A percentile compares a stretch with the other conserved stretches of the same genome.
phyloP scores from a whole-genome alignment of 176 grass and related monocot genomes.

The Avena eriantha region DNA sequence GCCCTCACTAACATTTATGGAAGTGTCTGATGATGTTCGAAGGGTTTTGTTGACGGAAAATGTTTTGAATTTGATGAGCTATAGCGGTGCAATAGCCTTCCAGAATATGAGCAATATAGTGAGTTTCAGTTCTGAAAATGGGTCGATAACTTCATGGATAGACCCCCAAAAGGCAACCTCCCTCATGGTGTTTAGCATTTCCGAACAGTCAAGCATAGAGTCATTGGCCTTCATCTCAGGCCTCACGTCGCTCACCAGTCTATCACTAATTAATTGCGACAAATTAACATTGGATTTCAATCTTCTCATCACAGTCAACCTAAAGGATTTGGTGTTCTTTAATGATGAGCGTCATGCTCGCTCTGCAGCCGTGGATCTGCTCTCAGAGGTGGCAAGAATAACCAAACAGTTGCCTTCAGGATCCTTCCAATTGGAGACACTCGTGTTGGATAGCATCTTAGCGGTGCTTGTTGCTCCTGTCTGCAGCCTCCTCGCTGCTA shows the following conservation, averaged over 20 bases:
- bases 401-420: background rate
- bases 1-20: too few relatives aligned
- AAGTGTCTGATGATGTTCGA: too few relatives aligned
- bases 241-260: background rate
- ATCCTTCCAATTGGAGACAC: background rate
- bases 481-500: too few relatives aligned
- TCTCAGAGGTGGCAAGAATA: background rate
- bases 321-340: background rate
- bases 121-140: background rate
- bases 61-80: too few relatives aligned
- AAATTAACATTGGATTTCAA: background rate
- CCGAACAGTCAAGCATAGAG: background rate
- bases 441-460: too few relatives aligned
- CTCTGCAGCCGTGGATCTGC: background rate
- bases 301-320: background rate
- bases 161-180: background rate
- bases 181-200: background rate
- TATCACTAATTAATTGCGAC: background rate
- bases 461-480: too few relatives aligned
- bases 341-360: background rate
- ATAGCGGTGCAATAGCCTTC: too few relatives aligned
- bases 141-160: background rate
- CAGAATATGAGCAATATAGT: background rate
- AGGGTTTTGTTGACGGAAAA: too few relatives aligned
- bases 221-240: background rate